Evolutionary conservation across 148 eudicot species (phyloP), one percentile per base, ranked within the genome.

Genomic region (Gaultheria prostrata): DNA sequence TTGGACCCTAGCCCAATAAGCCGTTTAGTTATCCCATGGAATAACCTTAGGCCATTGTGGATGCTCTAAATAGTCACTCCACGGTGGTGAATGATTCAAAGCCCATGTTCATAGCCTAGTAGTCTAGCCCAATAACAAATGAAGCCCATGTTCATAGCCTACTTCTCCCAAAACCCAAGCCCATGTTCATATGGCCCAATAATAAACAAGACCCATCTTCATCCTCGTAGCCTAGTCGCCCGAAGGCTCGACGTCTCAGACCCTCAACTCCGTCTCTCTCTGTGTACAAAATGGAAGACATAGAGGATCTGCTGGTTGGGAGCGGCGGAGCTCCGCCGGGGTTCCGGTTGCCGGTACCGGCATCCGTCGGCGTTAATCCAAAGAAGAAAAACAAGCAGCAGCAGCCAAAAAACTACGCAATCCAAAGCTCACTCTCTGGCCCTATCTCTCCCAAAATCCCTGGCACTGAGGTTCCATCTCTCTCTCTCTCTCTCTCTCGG

Each of bases 261-360:
- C 39, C 39, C 39, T 39, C 65, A 21, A 21, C 65, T n/a, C 26
- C 21, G 24, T 59, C 65, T 59, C 70, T 24, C 43, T 69, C 14
- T 67, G 43, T 39, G 43, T 6, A 39, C n/a, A 39, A 50, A 63
- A 95, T 95, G 98, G 98, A 95, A 85, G 98, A 95, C 85, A 95
- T 95, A 10, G 98, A 96, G 88, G 98, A 96, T 91, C 83, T 96
- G 81, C 46, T 96, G 87, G 89, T 76, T 0, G 98, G 92, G 18
- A 86, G 89, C 74, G 93, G 89, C 79, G 94, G 95, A 78, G 92
- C 90, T 48, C 92, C 98, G 33, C 91, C 93, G 24, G 98, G 98
- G 80, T 94, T 96, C 84, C 91, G 98, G 70, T 80, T 94, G 56
- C 93, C 95, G 20, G 56, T 94, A 12, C 65, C 92, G 3, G 84